Conservation (phyloP, 2,329 filamentous ascomycete species). For the Didymellaceae sp. region DNA sequence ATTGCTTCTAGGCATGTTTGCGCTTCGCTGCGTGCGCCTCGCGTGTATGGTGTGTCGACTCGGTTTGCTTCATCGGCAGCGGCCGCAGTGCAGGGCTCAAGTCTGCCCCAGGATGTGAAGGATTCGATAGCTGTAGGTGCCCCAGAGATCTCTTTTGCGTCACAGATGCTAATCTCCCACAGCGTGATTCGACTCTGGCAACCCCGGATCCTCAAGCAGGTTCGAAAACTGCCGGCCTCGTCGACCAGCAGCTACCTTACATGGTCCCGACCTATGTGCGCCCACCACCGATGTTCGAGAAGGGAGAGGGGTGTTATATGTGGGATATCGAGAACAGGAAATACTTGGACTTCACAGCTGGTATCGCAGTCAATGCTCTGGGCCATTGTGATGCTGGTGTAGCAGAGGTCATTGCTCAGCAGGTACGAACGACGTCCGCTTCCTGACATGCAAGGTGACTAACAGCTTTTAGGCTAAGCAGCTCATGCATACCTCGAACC, state of each 20-base stretch:
- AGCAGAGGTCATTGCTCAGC: slow-evolving; percentile 74
- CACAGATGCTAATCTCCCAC: slow-evolving; percentile 15
- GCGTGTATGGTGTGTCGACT: slow-evolving; percentile 26
- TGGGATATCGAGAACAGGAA: slow-evolving; percentile 88
- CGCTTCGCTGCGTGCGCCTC: slow-evolving; percentile 35
- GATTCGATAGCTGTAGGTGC: slow-evolving; percentile 48
- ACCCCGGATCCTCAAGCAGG: slow-evolving; percentile 76
- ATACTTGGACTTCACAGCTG: slow-evolving; percentile 94
- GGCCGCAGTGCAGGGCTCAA: slow-evolving; percentile 47
- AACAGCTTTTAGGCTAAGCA: slow-evolving; percentile 59
- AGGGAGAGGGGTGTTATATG: slow-evolving; percentile 83
- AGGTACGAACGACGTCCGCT: slow-evolving; percentile 59
- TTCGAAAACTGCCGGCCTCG: slow-evolving; percentile 75
- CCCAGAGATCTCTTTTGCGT: too few relatives aligned
- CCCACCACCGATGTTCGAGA: slow-evolving; percentile 86
- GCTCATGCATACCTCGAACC: slow-evolving; percentile 89
- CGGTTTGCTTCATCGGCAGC: slow-evolving; percentile 52
- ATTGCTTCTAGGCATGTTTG: slow-evolving; percentile 35
- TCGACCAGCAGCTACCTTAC: slow-evolving; percentile 78
- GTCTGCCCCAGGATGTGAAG: slow-evolving; percentile 50
- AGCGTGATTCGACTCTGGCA: slow-evolving; percentile 55
- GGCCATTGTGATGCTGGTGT: slow-evolving; percentile 89
- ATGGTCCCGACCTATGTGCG: slow-evolving; percentile 97
- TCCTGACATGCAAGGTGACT: slow-evolving; percentile 3
- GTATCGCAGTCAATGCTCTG: slow-evolving; percentile 92